Evolutionary conservation across 495 filamentous ascomycete genomes (phyloP).

Genomic region (Ascobolus immersus): DNA sequence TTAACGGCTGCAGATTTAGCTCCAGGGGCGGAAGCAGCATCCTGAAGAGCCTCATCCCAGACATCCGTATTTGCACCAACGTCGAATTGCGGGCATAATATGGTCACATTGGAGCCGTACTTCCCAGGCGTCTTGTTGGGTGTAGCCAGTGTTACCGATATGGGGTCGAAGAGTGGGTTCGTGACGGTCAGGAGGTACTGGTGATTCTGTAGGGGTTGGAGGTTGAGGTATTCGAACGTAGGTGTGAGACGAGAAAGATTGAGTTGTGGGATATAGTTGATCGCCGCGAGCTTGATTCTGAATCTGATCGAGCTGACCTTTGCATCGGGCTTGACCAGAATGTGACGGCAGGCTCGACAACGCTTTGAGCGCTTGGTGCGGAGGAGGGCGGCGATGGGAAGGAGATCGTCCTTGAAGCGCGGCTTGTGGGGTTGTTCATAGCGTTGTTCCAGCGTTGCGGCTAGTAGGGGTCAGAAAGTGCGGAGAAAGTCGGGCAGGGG

Average conservation of each 20-base stretch:
- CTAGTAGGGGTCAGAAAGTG: neutral
- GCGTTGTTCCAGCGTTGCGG: constrained; percentile 8
- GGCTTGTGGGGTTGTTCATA: constrained; percentile 10
- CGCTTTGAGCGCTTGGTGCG: constrained; percentile 83
- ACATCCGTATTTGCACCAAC: constrained; percentile 86
- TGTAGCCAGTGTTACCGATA: constrained; percentile 69
- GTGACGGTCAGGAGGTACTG: constrained; percentile 72
- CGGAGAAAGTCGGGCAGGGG: neutral
- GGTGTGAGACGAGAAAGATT: constrained; percentile 38
- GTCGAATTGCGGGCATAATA: constrained; percentile 83
- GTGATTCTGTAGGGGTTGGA: constrained; percentile 40
- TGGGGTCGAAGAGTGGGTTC: constrained; percentile 78
- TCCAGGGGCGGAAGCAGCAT: constrained; percentile 14
- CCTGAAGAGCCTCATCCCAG: constrained; percentile 69
- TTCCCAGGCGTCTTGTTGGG: constrained; percentile 55
- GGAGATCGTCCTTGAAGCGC: constrained; percentile 21
- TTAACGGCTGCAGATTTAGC: constrained; percentile 10
- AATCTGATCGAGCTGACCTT: constrained; percentile 68
- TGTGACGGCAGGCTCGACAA: constrained; percentile 76
- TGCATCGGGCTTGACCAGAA: constrained; percentile 79
- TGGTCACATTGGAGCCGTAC: constrained; percentile 56
- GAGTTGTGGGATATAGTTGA: constrained; percentile 68
- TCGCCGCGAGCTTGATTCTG: constrained; percentile 66
- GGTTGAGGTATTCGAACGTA: constrained; percentile 15
- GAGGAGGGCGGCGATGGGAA: constrained; percentile 54